Base-by-base conservation (phyloP, 495 filamentous ascomycete genomes). In the Xylona heveae region DNA sequence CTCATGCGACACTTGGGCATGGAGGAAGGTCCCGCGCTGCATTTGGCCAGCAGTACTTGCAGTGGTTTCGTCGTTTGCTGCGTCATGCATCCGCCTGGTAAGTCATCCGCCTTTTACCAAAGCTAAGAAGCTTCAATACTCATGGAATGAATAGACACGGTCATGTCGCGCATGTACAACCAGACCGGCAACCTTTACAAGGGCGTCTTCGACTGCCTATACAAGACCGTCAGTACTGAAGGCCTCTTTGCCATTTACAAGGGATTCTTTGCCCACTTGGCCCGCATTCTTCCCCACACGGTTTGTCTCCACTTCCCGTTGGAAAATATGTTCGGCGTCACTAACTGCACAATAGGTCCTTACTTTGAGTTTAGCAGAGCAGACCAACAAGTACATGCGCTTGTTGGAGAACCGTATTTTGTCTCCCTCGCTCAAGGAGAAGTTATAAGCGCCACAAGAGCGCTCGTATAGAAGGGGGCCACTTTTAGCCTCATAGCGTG, bases 131-230 rank as follows among this genome's bases (percentile, higher is more conserved):
- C n/a, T n/a, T 19, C 9, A n/a, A 13, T 42, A 24, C 8, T 14
- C 10, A 3, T 3, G n/a, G 15, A 23, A 6, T 27, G 28, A 28
- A 5, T 37, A 82, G 88, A 99, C 49, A 95, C 90, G 6, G 80
- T 99, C 54, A 99, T 99, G 88, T 83, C 77, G 31, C 74, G 88
- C 21, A 76, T 99, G 66, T 99, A 99, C 57, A 99, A 99, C 59
- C 88, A 99, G 53, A 85, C 83, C 33, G 88, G 88, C 19, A 92
- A 94, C 48, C 68, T 95, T 3, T 99, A 99, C 57, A 72, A 64
- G 39, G 75, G 82, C 34, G 79, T 83, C 0, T 81, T 88, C 37
- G 88, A 99, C 54, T 99, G 88, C 50, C 50, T 94, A 26, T 68
- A 61, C 45, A 82, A 92, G 58, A 99, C 88, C 0, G 62, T 99